Evolutionary conservation across 805 yeast species (phyloP).

Genomic region (Barnettozyma californica): DNA sequence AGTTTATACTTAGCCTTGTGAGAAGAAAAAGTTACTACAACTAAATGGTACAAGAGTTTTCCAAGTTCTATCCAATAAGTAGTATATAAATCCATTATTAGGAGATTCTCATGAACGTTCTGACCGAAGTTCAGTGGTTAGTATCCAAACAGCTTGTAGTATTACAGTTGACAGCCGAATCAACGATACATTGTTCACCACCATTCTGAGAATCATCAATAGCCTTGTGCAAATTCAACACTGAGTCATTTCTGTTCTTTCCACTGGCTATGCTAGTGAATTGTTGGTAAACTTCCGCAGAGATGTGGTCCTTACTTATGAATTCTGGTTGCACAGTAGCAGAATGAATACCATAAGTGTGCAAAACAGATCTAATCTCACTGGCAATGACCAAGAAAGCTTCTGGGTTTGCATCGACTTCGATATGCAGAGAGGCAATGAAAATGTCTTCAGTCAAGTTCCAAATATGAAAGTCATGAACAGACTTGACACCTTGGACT

Average conservation of each 20-base stretch:
- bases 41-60: background rate
- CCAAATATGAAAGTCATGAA: conserved; percentile 97
- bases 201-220: conserved; percentile 16
- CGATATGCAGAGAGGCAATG: conserved; percentile 87
- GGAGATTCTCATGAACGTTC: background rate
- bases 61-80: background rate
- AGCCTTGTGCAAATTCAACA: conserved; percentile 9
- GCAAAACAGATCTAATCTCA: conserved; percentile 72
- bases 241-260: conserved; percentile 18
- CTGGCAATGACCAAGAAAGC: conserved; percentile 67
- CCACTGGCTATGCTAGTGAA: conserved; percentile 32
- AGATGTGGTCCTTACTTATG: conserved; percentile 26
- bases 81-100: background rate
- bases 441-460: conserved; percentile 81
- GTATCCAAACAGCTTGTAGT: conserved; percentile 36
- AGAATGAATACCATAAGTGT: conserved; percentile 80
- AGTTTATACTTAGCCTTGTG: too few relatives aligned
- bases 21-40: too few relatives aligned
- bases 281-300: conserved; percentile 29
- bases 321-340: conserved; percentile 98
- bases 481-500: conserved; percentile 70
- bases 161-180: conserved; percentile 48
- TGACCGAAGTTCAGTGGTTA: background rate
- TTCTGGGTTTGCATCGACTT: conserved; percentile 59
- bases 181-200: conserved; percentile 41